A percentile compares a stretch with the other conserved stretches of the same genome.
Evolutionary conservation across 371 early-diverging fungal species (phyloP).

Genomic region (Neoconidiobolus thromboides): DNA sequence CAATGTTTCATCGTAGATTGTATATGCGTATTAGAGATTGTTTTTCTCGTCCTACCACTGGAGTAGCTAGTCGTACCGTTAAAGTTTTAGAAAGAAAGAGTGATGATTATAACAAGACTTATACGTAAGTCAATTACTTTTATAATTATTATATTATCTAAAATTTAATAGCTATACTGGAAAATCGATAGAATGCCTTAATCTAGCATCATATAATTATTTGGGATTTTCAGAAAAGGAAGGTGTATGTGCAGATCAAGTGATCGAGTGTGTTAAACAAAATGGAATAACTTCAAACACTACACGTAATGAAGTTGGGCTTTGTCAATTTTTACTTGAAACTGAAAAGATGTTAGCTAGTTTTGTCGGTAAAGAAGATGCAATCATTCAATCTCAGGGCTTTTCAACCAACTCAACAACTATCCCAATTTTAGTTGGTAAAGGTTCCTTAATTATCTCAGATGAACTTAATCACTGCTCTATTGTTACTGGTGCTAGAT

Average conservation of each 20-base stretch:
- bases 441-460: constrained; percentile 85
- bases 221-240: constrained; percentile 88
- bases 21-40: constrained; percentile 93
- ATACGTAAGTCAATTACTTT: constrained; percentile 21
- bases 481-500: constrained; percentile 86
- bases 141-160: constrained; percentile 1
- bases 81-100: constrained; percentile 69
- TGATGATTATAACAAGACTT: constrained; percentile 68
- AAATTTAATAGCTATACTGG: constrained; percentile 44
- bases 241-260: constrained; percentile 85
- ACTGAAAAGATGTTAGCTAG: constrained; percentile 87
- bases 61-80: constrained; percentile 86
- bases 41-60: constrained; percentile 93
- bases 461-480: constrained; percentile 98
- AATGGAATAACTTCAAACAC: constrained; percentile 47
- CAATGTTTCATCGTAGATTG: constrained; percentile 90
- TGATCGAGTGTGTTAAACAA: constrained; percentile 41
- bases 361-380: constrained; percentile 88
- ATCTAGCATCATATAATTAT: constrained; percentile 98
- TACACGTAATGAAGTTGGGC: constrained; percentile 49
- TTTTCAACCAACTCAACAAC: constrained; percentile 98
- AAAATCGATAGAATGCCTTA: constrained; percentile 59
- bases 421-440: constrained; percentile 81
- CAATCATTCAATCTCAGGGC: constrained; percentile 95
- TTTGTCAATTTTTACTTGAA: constrained; percentile 45